Percentiles rank a stretch among this genome's conserved stretches.
Evolutionary conservation across 1,284 basidiomycete species (phyloP).

Genomic region (Anthracocystis setariae): DNA sequence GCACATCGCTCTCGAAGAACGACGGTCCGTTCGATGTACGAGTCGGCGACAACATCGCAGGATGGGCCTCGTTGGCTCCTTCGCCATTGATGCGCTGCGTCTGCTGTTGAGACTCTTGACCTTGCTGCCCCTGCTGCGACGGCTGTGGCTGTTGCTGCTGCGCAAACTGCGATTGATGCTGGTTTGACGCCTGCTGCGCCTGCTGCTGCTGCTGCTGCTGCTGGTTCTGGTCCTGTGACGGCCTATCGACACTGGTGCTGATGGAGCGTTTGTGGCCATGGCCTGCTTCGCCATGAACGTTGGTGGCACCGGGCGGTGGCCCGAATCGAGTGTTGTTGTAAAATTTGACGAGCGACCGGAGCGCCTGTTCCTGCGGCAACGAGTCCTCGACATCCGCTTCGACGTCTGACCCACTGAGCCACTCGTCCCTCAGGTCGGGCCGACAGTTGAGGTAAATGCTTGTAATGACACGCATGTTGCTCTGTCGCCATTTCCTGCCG

Average conservation of each 20-base stretch:
- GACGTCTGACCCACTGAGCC: conserved; percentile 91
- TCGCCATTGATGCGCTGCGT: conserved; percentile 7
- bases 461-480: conserved; percentile 99
- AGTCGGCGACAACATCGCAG: conserved; percentile 30
- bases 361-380: conserved; percentile 91
- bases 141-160: conserved; percentile 15
- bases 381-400: conserved; percentile 83
- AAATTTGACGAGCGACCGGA: conserved; percentile 92
- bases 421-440: conserved; percentile 95
- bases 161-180: conserved; percentile 11
- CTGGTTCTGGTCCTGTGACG: conserved; percentile 21
- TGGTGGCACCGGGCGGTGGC: conserved; percentile 22
- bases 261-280: conserved; percentile 52
- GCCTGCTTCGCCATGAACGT: conserved; percentile 37
- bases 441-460: conserved; percentile 97
- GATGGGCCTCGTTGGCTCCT: conserved; percentile 10
- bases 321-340: conserved; percentile 71
- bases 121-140: conserved; percentile 6
- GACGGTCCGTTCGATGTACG: conserved; percentile 28
- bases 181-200: background rate
- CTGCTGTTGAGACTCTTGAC: conserved; percentile 18
- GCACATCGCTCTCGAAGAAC: conserved; percentile 70
- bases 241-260: conserved; percentile 37
- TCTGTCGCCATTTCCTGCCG: conserved; percentile 96
- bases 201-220: conserved; percentile 10